Evolutionary conservation across 805 yeast genomes (phyloP).

Genomic region (Isabelozyma heimii): DNA sequence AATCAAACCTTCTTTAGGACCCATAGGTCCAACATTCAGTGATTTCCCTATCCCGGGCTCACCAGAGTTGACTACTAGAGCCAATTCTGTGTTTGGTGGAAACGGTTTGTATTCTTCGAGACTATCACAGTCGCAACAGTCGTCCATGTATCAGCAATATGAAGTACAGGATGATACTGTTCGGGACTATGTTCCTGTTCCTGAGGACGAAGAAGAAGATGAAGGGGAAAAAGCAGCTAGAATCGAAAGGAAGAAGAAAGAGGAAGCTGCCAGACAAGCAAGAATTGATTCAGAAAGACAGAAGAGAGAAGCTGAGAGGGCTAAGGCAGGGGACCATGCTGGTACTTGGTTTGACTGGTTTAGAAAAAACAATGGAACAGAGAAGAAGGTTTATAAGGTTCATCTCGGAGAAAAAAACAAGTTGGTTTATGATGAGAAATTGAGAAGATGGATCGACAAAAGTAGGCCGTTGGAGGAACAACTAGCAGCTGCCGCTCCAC

Average conservation of each 20-base stretch:
- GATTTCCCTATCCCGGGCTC: constrained; percentile 46
- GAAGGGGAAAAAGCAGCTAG: constrained; percentile 38
- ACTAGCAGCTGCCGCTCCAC: constrained; percentile 50
- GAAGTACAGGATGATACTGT: constrained; percentile 46
- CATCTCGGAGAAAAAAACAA: constrained; percentile 77
- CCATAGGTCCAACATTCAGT: constrained; percentile 20
- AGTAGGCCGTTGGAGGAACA: constrained; percentile 67
- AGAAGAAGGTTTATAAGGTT: constrained; percentile 77
- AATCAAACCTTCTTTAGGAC: constrained; percentile 12
- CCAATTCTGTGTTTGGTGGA: constrained; percentile 40
- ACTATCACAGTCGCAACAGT: constrained; percentile 43
- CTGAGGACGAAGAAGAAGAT: constrained; percentile 46
- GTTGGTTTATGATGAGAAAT: constrained; percentile 77
- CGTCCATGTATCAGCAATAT: constrained; percentile 42
- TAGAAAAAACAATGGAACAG: constrained; percentile 48
- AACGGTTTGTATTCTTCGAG: constrained; percentile 37
- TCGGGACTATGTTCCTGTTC: constrained; percentile 38
- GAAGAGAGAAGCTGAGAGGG: constrained; percentile 6
- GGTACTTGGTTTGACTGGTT: constrained; percentile 56
- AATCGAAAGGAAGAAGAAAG: constrained; percentile 11
- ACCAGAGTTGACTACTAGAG: constrained; percentile 44
- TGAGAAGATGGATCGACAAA: constrained; percentile 83
- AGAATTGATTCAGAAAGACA: constrained; percentile 7
- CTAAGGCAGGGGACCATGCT: constrained; percentile 2
- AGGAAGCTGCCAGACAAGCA: constrained; percentile 17